Evolutionary conservation across 2,329 filamentous ascomycete genomes (phyloP).

Genomic region (Aspergillus bombycis): DNA sequence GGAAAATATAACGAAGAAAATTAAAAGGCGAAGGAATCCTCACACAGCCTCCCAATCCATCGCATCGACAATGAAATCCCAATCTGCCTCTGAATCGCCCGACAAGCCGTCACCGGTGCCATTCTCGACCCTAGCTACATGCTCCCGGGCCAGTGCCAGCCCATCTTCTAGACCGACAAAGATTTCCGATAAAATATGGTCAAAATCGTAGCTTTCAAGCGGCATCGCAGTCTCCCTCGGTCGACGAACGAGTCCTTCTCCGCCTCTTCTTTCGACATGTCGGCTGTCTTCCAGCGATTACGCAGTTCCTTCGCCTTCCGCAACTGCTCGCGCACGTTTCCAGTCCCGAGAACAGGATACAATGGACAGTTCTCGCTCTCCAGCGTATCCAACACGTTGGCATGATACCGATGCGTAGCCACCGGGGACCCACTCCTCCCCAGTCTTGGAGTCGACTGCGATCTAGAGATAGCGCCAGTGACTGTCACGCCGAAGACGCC

Average conservation of each 20-base stretch:
- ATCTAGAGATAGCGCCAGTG: constrained; percentile 32
- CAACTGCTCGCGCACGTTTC: constrained; percentile 61
- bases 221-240: constrained; percentile 32
- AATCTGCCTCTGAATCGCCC: constrained; percentile 48
- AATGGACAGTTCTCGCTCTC: constrained; percentile 62
- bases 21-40: background rate
- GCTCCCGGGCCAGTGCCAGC: constrained; percentile 55
- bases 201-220: constrained; percentile 64
- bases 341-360: constrained; percentile 57
- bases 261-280: constrained; percentile 45
- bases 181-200: constrained; percentile 61
- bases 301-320: constrained; percentile 69
- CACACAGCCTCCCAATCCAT: constrained; percentile 60
- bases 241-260: constrained; percentile 20
- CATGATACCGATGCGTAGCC: constrained; percentile 64
- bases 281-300: constrained; percentile 73
- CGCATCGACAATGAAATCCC: constrained; percentile 62
- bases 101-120: constrained; percentile 14
- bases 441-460: background rate
- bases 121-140: constrained; percentile 40
- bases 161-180: constrained; percentile 63
- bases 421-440: background rate
- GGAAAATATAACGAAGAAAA: background rate
- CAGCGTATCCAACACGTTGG: constrained; percentile 68
- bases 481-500: constrained; percentile 64